Evolutionary conservation across 1,139 yeast species (phyloP), one percentile per base, ranked within the genome.

Genomic region (Sugiyamaella xylanicola): DNA sequence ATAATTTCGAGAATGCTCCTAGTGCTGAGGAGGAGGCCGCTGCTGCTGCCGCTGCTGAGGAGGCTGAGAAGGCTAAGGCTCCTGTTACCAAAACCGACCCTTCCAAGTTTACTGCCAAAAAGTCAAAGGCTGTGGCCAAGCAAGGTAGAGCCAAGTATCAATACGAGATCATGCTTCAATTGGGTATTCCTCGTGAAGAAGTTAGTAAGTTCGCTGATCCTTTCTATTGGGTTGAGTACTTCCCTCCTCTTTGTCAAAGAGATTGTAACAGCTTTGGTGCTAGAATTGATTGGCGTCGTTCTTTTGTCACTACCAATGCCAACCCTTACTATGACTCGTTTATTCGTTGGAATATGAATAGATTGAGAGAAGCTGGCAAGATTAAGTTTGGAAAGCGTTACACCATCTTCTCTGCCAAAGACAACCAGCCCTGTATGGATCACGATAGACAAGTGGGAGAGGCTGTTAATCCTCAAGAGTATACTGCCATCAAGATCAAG

Each of bases 401-500:
- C 79, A 95, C 99, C 63, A 90, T 93, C 66, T 93, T 89, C 76
- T 92, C 98, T 43, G 96, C 92, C 70, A 92, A 88, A 77, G 99
- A 93, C 75, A 97, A 97, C 59, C 99, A 93, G 78, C 96, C 99
- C 48, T 93, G 99, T 80, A 92, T 93, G 91, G 99, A 93, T 74
- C 99, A 93, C 74, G 99, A 93, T 75, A 87, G 99, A 80, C 87
- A 83, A 73, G 83, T 93, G 52, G 99, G 99, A 71, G 99, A 93
- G 78, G 99, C 96, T 72, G 92, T 93, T 52, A 83, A 86, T 64
- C 97, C 99, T 44, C 99, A 95, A 75, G 99, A 93, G 74, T 93
- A 93, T 74, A 85, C 91, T 44, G 97, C 95, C 66, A 84, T 93
- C 69, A 93, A 93, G 80, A 93, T 93, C 68, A 77, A 80, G 72